Evolutionary conservation across 169 alveolate species (phyloP), one percentile per base, ranked within the genome.

Genomic region (Ichthyophthirius multifiliis): DNA sequence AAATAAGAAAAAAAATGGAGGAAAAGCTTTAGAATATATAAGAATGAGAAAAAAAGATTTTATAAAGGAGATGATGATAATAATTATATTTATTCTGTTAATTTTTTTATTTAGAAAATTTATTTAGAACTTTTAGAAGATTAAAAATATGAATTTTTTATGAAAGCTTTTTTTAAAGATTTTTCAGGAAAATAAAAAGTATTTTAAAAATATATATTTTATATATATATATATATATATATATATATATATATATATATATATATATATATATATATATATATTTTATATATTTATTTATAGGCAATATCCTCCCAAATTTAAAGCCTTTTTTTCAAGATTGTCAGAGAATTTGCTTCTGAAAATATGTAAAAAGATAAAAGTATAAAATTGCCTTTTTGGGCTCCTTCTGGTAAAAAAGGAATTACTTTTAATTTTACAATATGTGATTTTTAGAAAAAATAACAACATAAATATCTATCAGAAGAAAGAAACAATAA

Each of bases 371-470:
- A 55, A 2, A 78, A 78, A 64, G 84, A 78, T 78, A 31, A 65
- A 39, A 67, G 39, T 43, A 65, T 41, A 37, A 63, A 75, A 64
- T 55, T 78, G 44, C 78, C 78, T 2, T 78, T 78, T 44, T 78
- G 84, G 84, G 84, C 65, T 16, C 84, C 84, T 43, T 39, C 84
- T 2, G 73, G 73, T 41, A 75, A 45, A 64, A 41, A 78, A 20
- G 43, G 65, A 32, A 78, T 27, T 27, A 55, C 71, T 20, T 4
- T 55, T n/a, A 55, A 55, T 27, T 55, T 27, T 27, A 55, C 23
- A n/a, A 39, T 55, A 55, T 27, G 23, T 13, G 9, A 55, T 4
- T 1, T 55, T 20, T 55, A 10, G 31, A 18, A 10, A 10, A 5
- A 55, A 6, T 1, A 0, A 20, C 15, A 0, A 18, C 18, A 27